These are phyloP conservation scores for Nasturtium officinale DNA, from an alignment of 345 rosid genomes.

Conservation along the genomic window DNA sequence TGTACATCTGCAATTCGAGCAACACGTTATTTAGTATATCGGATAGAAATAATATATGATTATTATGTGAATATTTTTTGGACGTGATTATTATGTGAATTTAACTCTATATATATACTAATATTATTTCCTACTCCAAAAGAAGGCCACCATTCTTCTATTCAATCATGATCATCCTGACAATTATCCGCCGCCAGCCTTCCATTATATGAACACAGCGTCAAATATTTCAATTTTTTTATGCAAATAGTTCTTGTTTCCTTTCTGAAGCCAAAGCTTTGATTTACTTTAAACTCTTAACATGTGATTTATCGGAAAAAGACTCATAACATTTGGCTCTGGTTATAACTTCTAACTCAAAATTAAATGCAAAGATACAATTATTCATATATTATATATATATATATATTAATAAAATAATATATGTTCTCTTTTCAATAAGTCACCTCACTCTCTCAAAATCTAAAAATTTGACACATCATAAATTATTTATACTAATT, in stretches of 20 bases:
- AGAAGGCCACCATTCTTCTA: not conserved
- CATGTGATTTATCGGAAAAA: too few relatives aligned
- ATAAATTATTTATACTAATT: too few relatives aligned
- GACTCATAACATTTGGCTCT: too few relatives aligned
- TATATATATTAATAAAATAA: too few relatives aligned
- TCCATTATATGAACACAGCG: not conserved
- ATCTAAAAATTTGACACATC: too few relatives aligned
- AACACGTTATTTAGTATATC: not conserved
- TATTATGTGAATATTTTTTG: too few relatives aligned
- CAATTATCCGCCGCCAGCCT: not conserved
- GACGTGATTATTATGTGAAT: not conserved
- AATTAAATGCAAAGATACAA: too few relatives aligned
- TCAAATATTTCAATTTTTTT: not conserved
- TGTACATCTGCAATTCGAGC: not conserved
- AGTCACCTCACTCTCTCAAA: too few relatives aligned
- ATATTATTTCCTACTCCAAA: not conserved
- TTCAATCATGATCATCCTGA: not conserved
- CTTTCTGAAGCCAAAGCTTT: not conserved
- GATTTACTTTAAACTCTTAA: not conserved
- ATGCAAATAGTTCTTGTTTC: not conserved
- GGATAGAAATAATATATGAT: too few relatives aligned
- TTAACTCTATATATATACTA: not conserved
- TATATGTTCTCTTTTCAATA: too few relatives aligned
- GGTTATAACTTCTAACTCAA: too few relatives aligned
- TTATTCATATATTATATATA: too few relatives aligned